phyloP scores from a whole-genome alignment of 345 rosid genomes.

The Acer saccharum region DNA sequence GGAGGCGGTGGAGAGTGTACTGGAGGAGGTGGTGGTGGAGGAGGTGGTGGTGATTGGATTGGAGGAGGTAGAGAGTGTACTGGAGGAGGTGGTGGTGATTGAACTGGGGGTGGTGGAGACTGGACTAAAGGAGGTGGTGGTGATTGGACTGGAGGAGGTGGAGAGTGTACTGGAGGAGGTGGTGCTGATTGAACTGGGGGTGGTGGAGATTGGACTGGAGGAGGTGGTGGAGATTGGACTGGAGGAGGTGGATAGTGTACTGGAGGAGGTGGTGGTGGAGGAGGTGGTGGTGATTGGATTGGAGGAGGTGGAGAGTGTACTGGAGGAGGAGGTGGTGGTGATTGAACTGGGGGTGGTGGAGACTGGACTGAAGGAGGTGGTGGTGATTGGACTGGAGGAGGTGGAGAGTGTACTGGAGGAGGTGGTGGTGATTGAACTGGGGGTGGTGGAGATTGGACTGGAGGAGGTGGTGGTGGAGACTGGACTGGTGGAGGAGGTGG shows the following conservation, averaged over 20 bases:
- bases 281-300: slow-evolving; percentile 1
- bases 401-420: slow-evolving; percentile 6
- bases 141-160: slow-evolving; percentile 6
- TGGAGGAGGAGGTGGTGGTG: neutral
- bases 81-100: neutral
- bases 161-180: neutral
- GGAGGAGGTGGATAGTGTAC: neutral
- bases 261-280: neutral
- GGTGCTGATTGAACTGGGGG: slow-evolving; percentile 18
- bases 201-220: slow-evolving; percentile 19
- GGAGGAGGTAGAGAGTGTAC: slow-evolving; percentile 12
- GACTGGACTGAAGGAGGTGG: neutral
- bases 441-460: slow-evolving; percentile 12
- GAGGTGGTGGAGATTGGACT: neutral
- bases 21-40: slow-evolving; percentile 20
- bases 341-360: slow-evolving; percentile 1
- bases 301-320: neutral
- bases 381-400: slow-evolving; percentile 5
- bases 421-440: slow-evolving; percentile 25
- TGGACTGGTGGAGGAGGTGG: neutral
- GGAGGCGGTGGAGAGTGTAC: slow-evolving; percentile 1
- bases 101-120: neutral
- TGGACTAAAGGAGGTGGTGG: slow-evolving; percentile 12
- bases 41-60: slow-evolving; percentile 5
- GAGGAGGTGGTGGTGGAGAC: neutral